Conservation (phyloP, 2,329 filamentous ascomycete species). For the Penicillium sp. region DNA sequence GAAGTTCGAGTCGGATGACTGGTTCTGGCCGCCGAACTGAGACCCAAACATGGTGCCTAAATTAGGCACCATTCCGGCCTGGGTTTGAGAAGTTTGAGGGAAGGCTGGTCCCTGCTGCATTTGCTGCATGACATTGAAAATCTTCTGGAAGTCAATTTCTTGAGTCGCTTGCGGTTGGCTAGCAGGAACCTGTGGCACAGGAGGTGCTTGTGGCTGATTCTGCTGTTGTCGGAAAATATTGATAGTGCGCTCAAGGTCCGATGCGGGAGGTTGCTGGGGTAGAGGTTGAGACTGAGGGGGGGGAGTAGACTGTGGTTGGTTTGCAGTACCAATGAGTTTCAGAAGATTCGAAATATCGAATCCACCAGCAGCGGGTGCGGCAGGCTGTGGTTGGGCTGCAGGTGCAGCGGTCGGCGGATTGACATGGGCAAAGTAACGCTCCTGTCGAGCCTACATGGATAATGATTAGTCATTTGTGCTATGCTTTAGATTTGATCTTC, state of each 20-base stretch:
- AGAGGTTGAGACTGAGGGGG: constrained; percentile 34
- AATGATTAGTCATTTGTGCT: no score
- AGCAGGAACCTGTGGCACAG: constrained; percentile 26
- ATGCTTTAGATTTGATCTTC: neutral
- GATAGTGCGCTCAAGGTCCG: constrained; percentile 25
- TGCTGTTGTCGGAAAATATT: constrained; percentile 19
- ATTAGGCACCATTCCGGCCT: constrained; percentile 36
- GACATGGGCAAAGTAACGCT: constrained; percentile 44
- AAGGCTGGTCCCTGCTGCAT: constrained; percentile 36
- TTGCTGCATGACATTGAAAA: constrained; percentile 46
- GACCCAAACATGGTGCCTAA: constrained; percentile 42
- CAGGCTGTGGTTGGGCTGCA: constrained; percentile 25
- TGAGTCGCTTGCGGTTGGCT: constrained; percentile 31
- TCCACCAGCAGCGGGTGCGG: constrained; percentile 20
- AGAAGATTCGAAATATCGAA: constrained; percentile 48
- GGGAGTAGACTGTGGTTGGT: constrained; percentile 35
- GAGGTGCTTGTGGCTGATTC: constrained; percentile 6
- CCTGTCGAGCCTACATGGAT: constrained; percentile 48
- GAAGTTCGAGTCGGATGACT: constrained; percentile 20
- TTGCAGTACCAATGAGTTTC: constrained; percentile 44
- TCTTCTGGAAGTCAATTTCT: constrained; percentile 43
- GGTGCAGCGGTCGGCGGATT: constrained; percentile 34
- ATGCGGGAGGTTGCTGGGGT: constrained; percentile 29
- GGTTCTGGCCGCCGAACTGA: constrained; percentile 34
- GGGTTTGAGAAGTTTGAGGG: constrained; percentile 31